phyloP scores from a whole-genome alignment of 164 flowering plant genomes.

The Nymphaea colorata region DNA sequence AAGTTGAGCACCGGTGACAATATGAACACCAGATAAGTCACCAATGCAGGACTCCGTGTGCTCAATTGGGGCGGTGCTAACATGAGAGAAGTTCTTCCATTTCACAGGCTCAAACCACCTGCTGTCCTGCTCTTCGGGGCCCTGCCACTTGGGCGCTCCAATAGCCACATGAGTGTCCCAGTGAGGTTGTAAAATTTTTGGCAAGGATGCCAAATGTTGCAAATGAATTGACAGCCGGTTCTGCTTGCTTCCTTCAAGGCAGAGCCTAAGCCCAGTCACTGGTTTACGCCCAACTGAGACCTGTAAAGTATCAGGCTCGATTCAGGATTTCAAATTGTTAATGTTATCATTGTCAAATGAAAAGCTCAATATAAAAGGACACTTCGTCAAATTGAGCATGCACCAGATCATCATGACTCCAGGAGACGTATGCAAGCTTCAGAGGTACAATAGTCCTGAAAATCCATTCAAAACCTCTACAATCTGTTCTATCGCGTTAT shows the following conservation, averaged over 20 bases:
- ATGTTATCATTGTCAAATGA: not conserved
- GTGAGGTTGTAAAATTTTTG: constrained; percentile 89
- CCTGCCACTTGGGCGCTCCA: constrained; percentile 96
- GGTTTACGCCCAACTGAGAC: constrained; percentile 95
- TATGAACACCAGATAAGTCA: constrained; percentile 92
- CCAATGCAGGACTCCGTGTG: constrained; percentile 76
- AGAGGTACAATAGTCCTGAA: no score
- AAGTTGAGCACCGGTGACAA: constrained; percentile 94
- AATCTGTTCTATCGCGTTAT: no score
- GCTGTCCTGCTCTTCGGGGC: constrained; percentile 97
- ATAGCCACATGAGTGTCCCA: constrained; percentile 87
- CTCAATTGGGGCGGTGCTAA: constrained; percentile 96
- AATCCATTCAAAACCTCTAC: no score
- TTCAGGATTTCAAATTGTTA: not conserved
- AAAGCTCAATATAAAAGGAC: not conserved
- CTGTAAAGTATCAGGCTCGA: constrained; percentile 23
- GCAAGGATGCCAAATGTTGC: constrained; percentile 85
- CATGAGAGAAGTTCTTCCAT: constrained; percentile 98
- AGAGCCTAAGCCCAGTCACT: constrained; percentile 83
- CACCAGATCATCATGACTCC: not conserved
- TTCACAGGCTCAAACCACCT: constrained; percentile 97
- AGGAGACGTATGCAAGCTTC: no score
- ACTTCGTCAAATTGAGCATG: not conserved
- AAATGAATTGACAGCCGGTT: constrained; percentile 78
- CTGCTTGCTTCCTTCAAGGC: constrained; percentile 76